These are phyloP conservation scores for Flaveria bidentis DNA, from an alignment of 129 eudicot species.

Conservation along the genomic window DNA sequence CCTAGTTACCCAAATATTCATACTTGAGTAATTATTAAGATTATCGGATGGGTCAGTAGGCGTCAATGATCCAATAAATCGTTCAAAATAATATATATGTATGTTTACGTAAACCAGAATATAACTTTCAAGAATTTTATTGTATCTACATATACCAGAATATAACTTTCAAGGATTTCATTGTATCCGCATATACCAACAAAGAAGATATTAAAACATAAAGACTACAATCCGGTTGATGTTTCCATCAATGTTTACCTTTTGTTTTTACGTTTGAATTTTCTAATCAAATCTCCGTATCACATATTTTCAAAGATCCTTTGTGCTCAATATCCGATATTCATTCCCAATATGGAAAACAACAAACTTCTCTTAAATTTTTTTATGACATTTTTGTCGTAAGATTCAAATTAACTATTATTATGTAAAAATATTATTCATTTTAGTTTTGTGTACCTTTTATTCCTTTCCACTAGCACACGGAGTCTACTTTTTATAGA, in stretches of 20 bases:
- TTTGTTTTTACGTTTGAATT: conserved; percentile 34
- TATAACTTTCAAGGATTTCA: conserved; percentile 25
- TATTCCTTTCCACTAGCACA: neutral
- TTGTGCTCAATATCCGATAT: conserved; percentile 28
- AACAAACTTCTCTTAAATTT: neutral
- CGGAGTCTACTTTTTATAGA: neutral
- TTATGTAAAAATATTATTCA: neutral
- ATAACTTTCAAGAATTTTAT: too few species aligned
- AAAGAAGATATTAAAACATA: conserved; percentile 53
- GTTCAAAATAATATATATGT: neutral
- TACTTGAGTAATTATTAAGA: too few species aligned
- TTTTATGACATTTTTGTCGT: neutral
- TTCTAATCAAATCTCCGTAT: conserved; percentile 40
- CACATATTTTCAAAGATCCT: conserved; percentile 35
- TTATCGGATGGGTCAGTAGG: too few species aligned
- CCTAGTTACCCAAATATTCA: too few species aligned
- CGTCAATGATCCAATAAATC: too few species aligned
- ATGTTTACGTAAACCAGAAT: neutral
- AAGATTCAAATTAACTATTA: neutral
- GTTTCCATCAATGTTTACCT: conserved; percentile 39
- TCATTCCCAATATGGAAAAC: conserved; percentile 35
- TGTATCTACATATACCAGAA: neutral
- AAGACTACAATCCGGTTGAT: conserved; percentile 55
- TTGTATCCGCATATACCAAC: conserved; percentile 44
- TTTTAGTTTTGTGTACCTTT: neutral